A percentile compares a stretch with the other conserved stretches of the same genome.
These are phyloP conservation scores for Phytophthora europaea DNA, from an alignment of 352 stramenopile species.

Conservation along the genomic window DNA sequence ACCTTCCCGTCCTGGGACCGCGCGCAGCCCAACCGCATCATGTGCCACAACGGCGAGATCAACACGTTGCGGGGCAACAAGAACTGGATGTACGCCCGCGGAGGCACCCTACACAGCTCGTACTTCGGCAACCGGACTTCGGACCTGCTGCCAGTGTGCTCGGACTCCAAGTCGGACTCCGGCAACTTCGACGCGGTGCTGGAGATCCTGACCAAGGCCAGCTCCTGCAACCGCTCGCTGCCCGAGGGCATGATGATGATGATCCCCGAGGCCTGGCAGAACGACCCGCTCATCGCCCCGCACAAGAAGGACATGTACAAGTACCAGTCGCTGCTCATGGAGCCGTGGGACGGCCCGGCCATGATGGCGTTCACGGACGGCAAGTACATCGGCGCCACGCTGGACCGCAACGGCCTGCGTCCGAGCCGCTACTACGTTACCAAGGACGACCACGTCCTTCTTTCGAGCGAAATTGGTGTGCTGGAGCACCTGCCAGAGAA, in stretches of 20 bases:
- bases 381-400: constrained; percentile 96
- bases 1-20: constrained; percentile 98
- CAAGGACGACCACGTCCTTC: constrained; percentile 95
- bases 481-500: constrained; percentile 91
- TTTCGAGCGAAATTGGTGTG: constrained; percentile 97
- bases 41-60: constrained; percentile 99
- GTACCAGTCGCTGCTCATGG: constrained; percentile 98
- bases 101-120: constrained; percentile 91
- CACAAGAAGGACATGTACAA: constrained; percentile 98
- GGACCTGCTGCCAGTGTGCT: constrained; percentile 94
- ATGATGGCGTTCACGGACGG: constrained; percentile 98
- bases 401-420: constrained; percentile 97
- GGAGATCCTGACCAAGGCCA: constrained; percentile 95
- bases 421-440: constrained; percentile 98
- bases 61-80: constrained; percentile 98
- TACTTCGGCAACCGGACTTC: constrained; percentile 94
- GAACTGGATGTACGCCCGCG: constrained; percentile 97
- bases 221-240: constrained; percentile 90
- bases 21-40: constrained; percentile 97
- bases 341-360: constrained; percentile 98
- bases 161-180: constrained; percentile 96
- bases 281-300: constrained; percentile 92
- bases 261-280: constrained; percentile 98
- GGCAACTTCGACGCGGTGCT: constrained; percentile 97
- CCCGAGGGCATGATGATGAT: constrained; percentile 98